These are phyloP conservation scores for Myriosclerotinia scirpicola DNA, from an alignment of 2,329 filamentous ascomycete genomes.

Conservation along the genomic window DNA sequence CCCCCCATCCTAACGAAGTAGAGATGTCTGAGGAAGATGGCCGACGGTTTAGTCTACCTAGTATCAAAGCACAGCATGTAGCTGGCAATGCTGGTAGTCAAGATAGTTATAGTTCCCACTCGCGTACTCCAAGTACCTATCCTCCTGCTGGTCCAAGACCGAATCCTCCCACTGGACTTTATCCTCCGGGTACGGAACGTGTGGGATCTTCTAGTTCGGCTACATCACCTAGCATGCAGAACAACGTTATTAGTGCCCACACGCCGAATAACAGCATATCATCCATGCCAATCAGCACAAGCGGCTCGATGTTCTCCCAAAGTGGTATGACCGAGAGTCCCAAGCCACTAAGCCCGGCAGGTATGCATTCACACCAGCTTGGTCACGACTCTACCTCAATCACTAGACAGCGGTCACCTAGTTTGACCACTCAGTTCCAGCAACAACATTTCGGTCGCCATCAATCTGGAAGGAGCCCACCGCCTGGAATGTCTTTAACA, in stretches of 20 bases:
- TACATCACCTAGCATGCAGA: constrained; percentile 51
- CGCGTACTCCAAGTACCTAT: constrained; percentile 73
- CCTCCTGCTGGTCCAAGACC: constrained; percentile 63
- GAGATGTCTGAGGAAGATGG: constrained; percentile 60
- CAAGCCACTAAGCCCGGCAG: constrained; percentile 70
- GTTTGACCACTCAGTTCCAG: constrained; percentile 62
- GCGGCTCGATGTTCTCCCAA: constrained; percentile 63
- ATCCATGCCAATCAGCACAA: constrained; percentile 49
- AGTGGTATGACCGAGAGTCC: constrained; percentile 80
- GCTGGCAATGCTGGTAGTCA: constrained; percentile 45
- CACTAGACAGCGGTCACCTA: constrained; percentile 63
- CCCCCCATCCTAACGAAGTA: constrained; percentile 57
- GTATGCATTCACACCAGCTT: constrained; percentile 51
- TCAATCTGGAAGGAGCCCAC: constrained; percentile 55
- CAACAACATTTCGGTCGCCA: constrained; percentile 63
- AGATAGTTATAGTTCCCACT: constrained; percentile 52
- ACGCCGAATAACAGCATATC: constrained; percentile 53
- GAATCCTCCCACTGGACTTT: constrained; percentile 53
- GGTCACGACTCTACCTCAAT: constrained; percentile 54
- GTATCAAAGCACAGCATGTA: constrained; percentile 71
- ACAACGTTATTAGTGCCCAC: constrained; percentile 44
- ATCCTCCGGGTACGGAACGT: constrained; percentile 60
- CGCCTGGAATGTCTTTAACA: constrained; percentile 38
- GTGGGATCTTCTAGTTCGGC: constrained; percentile 51
- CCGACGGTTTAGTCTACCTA: constrained; percentile 69